These are phyloP conservation scores for Russula olivacea DNA, from an alignment of 768 basidiomycete genomes.

Conservation along the genomic window DNA sequence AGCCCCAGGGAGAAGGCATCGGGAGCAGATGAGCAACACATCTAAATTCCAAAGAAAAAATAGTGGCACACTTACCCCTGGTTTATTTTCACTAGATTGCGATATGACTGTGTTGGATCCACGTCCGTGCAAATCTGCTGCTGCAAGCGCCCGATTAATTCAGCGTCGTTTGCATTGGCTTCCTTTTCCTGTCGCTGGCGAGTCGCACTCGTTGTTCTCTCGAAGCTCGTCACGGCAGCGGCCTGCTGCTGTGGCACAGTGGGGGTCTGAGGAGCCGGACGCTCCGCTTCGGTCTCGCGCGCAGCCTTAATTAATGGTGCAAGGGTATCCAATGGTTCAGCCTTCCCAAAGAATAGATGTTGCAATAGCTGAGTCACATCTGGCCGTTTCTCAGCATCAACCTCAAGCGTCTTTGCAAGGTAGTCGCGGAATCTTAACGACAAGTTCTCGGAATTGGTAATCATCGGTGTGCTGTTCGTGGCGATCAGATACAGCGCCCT, in stretches of 20 bases:
- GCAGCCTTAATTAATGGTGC: conserved; percentile 90
- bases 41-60: not conserved
- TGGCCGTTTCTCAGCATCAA: conserved; percentile 91
- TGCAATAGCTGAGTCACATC: conserved; percentile 74
- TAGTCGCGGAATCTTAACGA: conserved; percentile 84
- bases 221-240: conserved; percentile 57
- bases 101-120: conserved; percentile 90
- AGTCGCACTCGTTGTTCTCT: conserved; percentile 69
- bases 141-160: conserved; percentile 85
- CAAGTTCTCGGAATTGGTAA: conserved; percentile 80
- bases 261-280: conserved; percentile 32
- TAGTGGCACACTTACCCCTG: conserved; percentile 68
- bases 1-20: too few relatives aligned
- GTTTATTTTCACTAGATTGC: conserved; percentile 92
- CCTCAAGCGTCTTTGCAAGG: conserved; percentile 80
- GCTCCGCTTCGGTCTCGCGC: conserved; percentile 21
- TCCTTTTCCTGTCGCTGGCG: conserved; percentile 52
- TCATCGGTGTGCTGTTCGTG: conserved; percentile 94
- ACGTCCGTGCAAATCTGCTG: conserved; percentile 95
- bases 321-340: conserved; percentile 83
- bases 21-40: not conserved
- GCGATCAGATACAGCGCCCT: conserved; percentile 97
- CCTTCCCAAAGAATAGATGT: conserved; percentile 85
- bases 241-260: conserved; percentile 43
- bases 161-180: conserved; percentile 74